phyloP scores from a whole-genome alignment of 1,284 basidiomycete species.

The Kwoniella shivajii region DNA sequence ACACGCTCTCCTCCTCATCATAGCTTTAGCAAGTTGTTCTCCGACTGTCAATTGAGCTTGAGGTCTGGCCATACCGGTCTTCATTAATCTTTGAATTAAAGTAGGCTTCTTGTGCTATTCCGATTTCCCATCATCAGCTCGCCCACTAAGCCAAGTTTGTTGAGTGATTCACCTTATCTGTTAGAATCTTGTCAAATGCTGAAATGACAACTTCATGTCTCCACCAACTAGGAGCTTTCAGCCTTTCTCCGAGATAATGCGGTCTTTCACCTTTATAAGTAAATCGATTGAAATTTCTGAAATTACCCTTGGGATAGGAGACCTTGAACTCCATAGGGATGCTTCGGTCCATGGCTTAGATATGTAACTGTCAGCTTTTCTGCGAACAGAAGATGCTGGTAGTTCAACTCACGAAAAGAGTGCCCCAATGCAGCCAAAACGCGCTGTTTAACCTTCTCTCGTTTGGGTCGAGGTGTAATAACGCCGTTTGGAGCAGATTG shows the following conservation, averaged over 20 bases:
- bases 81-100: constrained; percentile 79
- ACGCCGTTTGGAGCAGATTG: constrained; percentile 73
- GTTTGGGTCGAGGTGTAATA: constrained; percentile 77
- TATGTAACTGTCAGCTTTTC: neutral
- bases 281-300: constrained; percentile 54
- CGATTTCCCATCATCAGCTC: neutral
- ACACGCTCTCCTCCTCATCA: constrained; percentile 64
- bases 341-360: constrained; percentile 25
- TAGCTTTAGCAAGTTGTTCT: constrained; percentile 78
- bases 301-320: constrained; percentile 81
- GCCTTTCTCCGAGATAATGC: constrained; percentile 58
- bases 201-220: constrained; percentile 82
- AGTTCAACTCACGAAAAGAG: constrained; percentile 29
- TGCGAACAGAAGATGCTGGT: neutral
- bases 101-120: constrained; percentile 83
- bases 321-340: constrained; percentile 79
- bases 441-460: constrained; percentile 79
- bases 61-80: constrained; percentile 65
- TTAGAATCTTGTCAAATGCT: constrained; percentile 83
- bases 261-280: constrained; percentile 29
- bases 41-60: constrained; percentile 72
- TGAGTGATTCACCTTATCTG: constrained; percentile 70
- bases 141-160: neutral
- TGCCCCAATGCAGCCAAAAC: constrained; percentile 77
- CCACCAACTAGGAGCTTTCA: constrained; percentile 89